These are phyloP conservation scores for Omphalotus guepiniiformis DNA, from an alignment of 768 basidiomycete species.

Conservation along the genomic window DNA sequence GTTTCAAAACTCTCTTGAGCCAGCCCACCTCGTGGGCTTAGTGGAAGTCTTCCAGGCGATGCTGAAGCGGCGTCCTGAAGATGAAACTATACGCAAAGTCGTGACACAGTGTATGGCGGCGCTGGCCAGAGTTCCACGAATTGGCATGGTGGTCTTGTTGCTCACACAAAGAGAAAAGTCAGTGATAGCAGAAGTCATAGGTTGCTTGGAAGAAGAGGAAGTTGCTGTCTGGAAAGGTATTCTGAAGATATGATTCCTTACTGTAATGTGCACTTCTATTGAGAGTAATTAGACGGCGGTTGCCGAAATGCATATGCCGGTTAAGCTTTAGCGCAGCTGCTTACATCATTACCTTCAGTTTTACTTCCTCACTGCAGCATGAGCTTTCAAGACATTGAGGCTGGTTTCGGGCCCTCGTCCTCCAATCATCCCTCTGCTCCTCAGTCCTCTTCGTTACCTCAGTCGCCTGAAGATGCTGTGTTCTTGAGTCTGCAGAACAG, in stretches of 20 bases:
- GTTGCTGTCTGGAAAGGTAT: too few species aligned
- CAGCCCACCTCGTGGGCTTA: slow-evolving; percentile 54
- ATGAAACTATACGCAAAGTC: slow-evolving; percentile 25
- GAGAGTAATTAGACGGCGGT: too few species aligned
- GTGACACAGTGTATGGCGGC: slow-evolving; percentile 39
- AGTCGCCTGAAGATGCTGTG: slow-evolving; percentile 62
- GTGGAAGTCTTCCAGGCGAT: slow-evolving; percentile 30
- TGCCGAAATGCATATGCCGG: too few species aligned
- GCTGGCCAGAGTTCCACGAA: slow-evolving; percentile 55
- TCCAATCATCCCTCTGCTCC: slow-evolving; percentile 29
- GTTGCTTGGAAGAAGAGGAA: slow-evolving; percentile 30
- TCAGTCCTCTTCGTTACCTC: slow-evolving; percentile 23
- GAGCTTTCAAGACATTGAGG: slow-evolving; percentile 58
- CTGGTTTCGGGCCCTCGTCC: slow-evolving; percentile 35
- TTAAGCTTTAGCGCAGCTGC: too few species aligned
- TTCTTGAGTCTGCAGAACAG: slow-evolving; percentile 77
- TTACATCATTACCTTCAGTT: too few species aligned
- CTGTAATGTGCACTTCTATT: too few species aligned
- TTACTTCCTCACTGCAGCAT: too few species aligned
- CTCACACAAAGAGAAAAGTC: slow-evolving; percentile 53
- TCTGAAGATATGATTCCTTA: too few species aligned
- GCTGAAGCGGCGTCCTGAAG: slow-evolving; percentile 14
- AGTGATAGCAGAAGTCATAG: slow-evolving; percentile 44
- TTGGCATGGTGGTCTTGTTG: slow-evolving; percentile 60
- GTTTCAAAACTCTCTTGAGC: slow-evolving; percentile 69